Conservation (phyloP, 768 basidiomycete species). For the Tulasnella sp. region DNA sequence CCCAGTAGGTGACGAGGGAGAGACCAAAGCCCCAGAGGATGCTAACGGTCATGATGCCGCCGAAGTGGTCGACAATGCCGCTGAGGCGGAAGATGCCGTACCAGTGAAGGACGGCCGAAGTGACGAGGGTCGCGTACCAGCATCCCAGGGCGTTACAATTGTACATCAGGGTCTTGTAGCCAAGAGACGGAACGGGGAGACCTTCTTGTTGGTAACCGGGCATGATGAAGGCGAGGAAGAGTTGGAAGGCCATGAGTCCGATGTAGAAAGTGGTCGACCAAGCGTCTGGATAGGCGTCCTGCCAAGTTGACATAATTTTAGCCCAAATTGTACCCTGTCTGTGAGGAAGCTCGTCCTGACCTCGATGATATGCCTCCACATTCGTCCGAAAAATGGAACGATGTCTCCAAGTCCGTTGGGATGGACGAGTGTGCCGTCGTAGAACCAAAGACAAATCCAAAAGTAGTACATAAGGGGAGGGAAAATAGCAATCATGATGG, state of each 20-base stretch:
- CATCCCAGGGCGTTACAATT: slow-evolving; percentile 90
- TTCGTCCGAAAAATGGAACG: slow-evolving; percentile 60
- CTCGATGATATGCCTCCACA: slow-evolving; percentile 76
- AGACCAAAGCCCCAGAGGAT: slow-evolving; percentile 85
- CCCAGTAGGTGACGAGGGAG: slow-evolving; percentile 69
- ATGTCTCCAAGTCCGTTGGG: slow-evolving; percentile 62
- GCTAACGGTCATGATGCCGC: slow-evolving; percentile 87
- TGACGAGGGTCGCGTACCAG: slow-evolving; percentile 70
- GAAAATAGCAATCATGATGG: slow-evolving; percentile 89
- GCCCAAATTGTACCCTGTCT: background rate
- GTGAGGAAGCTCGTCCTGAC: slow-evolving; percentile 33
- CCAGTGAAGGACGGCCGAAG: slow-evolving; percentile 64
- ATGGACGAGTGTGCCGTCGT: slow-evolving; percentile 69
- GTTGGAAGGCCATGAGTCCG: slow-evolving; percentile 78
- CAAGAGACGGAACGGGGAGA: slow-evolving; percentile 88
- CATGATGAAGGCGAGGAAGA: slow-evolving; percentile 79
- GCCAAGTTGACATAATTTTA: background rate
- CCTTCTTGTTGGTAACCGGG: slow-evolving; percentile 92
- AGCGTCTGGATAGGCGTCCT: slow-evolving; percentile 86
- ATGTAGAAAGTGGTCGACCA: slow-evolving; percentile 88
- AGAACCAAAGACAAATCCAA: slow-evolving; percentile 95
- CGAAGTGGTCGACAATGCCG: slow-evolving; percentile 92
- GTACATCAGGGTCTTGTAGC: slow-evolving; percentile 87
- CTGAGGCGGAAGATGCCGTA: slow-evolving; percentile 79
- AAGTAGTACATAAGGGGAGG: slow-evolving; percentile 97